phyloP scores from a whole-genome alignment of 163 green algal species.

The Scenedesmus sp. region DNA sequence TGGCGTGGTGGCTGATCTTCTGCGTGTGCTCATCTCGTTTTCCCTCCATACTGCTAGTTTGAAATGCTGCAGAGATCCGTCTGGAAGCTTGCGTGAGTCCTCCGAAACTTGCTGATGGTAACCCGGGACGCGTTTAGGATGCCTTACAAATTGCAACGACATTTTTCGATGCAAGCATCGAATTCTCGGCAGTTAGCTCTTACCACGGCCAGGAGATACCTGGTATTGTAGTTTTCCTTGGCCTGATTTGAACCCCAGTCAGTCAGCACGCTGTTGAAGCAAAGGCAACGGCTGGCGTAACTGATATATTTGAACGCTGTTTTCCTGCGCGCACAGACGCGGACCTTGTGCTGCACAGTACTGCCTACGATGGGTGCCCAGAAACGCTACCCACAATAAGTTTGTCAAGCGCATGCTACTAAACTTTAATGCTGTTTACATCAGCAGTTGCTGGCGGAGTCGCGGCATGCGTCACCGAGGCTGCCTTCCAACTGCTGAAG shows the following conservation, averaged over 20 bases:
- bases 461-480: not conserved
- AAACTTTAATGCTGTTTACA: not conserved
- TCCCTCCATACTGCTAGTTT: not conserved
- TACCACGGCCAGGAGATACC: too few relatives aligned
- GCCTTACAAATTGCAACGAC: too few relatives aligned
- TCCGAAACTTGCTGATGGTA: not conserved
- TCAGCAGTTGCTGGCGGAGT: not conserved
- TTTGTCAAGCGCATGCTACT: not conserved
- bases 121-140: too few relatives aligned
- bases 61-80: not conserved
- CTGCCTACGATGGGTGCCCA: not conserved
- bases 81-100: not conserved
- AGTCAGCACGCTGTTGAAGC: too few relatives aligned
- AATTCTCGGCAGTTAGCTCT: too few relatives aligned
- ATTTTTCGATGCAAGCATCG: too few relatives aligned
- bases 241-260: not conserved
- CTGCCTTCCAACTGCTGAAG: conserved; percentile 1
- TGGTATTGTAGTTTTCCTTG: not conserved
- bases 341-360: not conserved
- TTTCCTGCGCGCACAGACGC: not conserved
- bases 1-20: not conserved
- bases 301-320: too few relatives aligned
- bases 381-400: not conserved
- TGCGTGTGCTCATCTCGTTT: not conserved
- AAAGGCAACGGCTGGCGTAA: too few relatives aligned